A percentile compares a stretch with the other conserved stretches of the same genome.
Evolutionary conservation across 1,284 basidiomycete species (phyloP).

Genomic region (Heterobasidion occidentale): DNA sequence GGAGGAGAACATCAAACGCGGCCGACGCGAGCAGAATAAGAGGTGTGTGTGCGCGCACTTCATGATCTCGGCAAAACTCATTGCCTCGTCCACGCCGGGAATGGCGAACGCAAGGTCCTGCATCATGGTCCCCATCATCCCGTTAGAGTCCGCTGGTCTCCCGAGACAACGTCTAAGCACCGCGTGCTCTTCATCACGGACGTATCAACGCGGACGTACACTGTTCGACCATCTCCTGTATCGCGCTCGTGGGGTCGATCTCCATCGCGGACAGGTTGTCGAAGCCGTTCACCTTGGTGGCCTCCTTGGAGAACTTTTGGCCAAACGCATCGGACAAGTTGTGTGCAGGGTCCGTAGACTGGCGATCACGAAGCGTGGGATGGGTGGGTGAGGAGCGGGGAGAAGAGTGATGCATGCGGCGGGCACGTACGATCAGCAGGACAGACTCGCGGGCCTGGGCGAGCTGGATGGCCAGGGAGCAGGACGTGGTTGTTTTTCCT

Average conservation of each 20-base stretch:
- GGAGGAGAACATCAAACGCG: neutral
- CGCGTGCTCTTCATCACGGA: neutral
- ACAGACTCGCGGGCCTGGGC: constrained; percentile 85
- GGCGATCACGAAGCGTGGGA: constrained; percentile 1
- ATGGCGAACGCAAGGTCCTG: constrained; percentile 99
- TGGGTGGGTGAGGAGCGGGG: neutral
- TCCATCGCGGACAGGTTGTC: constrained; percentile 98
- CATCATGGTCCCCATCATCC: constrained; percentile 99
- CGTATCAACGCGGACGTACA: constrained; percentile 49
- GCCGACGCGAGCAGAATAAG: neutral
- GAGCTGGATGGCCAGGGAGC: constrained; percentile 92
- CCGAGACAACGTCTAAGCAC: neutral
- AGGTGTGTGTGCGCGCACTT: constrained; percentile 54
- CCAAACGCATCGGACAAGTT: constrained; percentile 98
- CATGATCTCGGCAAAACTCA: constrained; percentile 99
- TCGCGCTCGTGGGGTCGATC: constrained; percentile 94
- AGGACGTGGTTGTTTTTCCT: constrained; percentile 96
- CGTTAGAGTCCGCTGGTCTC: constrained; percentile 74
- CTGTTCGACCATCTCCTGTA: constrained; percentile 99
- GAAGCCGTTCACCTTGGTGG: constrained; percentile 98
- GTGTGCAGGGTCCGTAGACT: constrained; percentile 99
- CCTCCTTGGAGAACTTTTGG: constrained; percentile 99
- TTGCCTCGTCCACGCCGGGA: constrained; percentile 98
- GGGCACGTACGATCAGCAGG: constrained; percentile 75
- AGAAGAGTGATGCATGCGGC: neutral